A percentile compares a stretch with the other conserved stretches of the same genome.
phyloP scores from a whole-genome alignment of 2,329 filamentous ascomycete genomes.

The Tolypocladium tropicale region DNA sequence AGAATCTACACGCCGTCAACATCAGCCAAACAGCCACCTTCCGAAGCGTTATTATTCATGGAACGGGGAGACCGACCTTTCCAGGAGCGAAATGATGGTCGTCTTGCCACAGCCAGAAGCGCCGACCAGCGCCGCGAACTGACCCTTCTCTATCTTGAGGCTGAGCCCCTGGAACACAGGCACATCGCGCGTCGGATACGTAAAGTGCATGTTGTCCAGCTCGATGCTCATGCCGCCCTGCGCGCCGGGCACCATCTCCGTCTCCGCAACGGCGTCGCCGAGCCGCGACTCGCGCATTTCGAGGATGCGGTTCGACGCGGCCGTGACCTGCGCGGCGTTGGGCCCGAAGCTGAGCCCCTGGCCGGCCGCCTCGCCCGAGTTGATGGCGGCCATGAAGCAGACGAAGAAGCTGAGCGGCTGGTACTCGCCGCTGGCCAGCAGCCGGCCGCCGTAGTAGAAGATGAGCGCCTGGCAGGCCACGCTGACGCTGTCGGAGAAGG shows the following conservation, averaged over 20 bases:
- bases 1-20: conserved; percentile 41
- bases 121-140: conserved; percentile 62
- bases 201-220: conserved; percentile 46
- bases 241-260: conserved; percentile 30
- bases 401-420: conserved; percentile 37
- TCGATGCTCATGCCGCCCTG: conserved; percentile 46
- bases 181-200: conserved; percentile 46
- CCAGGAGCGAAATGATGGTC: conserved; percentile 55
- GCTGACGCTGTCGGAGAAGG: conserved; percentile 57
- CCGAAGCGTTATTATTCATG: background rate
- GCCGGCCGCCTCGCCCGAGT: conserved; percentile 57
- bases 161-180: conserved; percentile 51
- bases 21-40: too few species aligned
- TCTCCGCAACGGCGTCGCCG: conserved; percentile 17
- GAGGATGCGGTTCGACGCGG: conserved; percentile 50
- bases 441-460: conserved; percentile 56
- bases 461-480: conserved; percentile 53
- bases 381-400: conserved; percentile 55
- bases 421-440: conserved; percentile 43
- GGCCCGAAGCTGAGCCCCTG: conserved; percentile 58
- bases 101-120: conserved; percentile 64
- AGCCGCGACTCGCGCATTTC: conserved; percentile 35
- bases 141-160: conserved; percentile 55
- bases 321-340: conserved; percentile 49
- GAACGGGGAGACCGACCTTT: conserved; percentile 23